Conservation (phyloP, 1,284 basidiomycete genomes). For the Bondarzewia mesenterica region DNA sequence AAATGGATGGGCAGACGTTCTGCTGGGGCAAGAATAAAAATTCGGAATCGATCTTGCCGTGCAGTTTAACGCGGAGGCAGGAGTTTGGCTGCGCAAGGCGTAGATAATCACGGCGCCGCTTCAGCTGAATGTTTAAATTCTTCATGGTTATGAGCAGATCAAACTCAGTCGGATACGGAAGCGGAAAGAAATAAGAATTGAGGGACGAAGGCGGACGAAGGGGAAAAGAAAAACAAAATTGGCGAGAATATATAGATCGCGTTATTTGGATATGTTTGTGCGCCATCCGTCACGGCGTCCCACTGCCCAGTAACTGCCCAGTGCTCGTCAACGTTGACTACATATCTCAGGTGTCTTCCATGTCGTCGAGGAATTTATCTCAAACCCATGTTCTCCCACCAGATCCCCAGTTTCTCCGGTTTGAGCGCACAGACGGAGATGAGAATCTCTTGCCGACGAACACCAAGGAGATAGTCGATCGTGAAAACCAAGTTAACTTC, state of each 20-base stretch:
- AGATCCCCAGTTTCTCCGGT: conserved; percentile 49
- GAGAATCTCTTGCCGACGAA: conserved; percentile 44
- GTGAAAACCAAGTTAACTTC: conserved; percentile 60
- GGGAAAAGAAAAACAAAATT: neutral
- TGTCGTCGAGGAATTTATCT: conserved; percentile 26
- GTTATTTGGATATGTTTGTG: neutral
- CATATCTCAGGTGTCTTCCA: conserved; percentile 11
- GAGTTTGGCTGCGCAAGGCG: conserved; percentile 35
- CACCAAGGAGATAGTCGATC: conserved; percentile 42
- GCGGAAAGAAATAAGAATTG: neutral
- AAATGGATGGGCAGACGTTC: conserved; percentile 45
- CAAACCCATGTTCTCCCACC: conserved; percentile 30
- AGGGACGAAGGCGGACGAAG: neutral
- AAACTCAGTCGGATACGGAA: neutral
- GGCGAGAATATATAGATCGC: neutral
- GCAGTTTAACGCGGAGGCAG: conserved; percentile 62
- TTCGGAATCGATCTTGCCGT: conserved; percentile 40
- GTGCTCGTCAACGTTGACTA: neutral
- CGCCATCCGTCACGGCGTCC: neutral
- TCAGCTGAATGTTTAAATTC: neutral
- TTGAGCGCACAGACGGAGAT: conserved; percentile 54
- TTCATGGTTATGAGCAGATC: neutral
- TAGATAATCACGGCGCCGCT: conserved; percentile 54
- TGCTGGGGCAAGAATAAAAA: conserved; percentile 32
- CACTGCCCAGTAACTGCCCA: neutral